A percentile compares a stretch with the other conserved stretches of the same genome.
Evolutionary conservation across 2,329 filamentous ascomycete species (phyloP).

Genomic region (Purpureocillium lavendulum): DNA sequence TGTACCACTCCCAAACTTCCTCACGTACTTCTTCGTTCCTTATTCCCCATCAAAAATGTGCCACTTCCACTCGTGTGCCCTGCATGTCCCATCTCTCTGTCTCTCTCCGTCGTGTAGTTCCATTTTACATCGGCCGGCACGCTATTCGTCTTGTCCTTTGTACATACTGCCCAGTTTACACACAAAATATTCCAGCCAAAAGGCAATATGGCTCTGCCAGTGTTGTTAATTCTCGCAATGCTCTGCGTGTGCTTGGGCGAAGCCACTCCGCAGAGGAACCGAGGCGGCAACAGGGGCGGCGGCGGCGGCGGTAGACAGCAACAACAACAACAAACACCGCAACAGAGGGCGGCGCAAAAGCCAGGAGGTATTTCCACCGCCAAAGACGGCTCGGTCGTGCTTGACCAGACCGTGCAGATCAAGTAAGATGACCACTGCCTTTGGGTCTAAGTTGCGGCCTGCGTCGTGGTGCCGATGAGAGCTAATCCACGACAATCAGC

Average conservation of each 20-base stretch:
- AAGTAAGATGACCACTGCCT: slow-evolving; percentile 28
- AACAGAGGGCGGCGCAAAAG: slow-evolving; percentile 18
- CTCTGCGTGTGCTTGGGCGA: background rate
- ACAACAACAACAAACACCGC: slow-evolving; percentile 14
- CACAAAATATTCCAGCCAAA: background rate
- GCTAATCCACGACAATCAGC: slow-evolving; percentile 18
- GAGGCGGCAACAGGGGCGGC: background rate
- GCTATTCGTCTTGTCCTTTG: background rate
- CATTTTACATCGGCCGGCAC: slow-evolving; percentile 1
- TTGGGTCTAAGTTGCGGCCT: too few species aligned
- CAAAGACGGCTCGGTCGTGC: slow-evolving; percentile 45
- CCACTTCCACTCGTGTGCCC: too few species aligned
- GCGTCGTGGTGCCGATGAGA: too few species aligned
- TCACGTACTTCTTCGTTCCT: too few species aligned
- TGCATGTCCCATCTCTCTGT: background rate
- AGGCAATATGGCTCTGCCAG: background rate
- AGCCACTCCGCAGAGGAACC: slow-evolving; percentile 4
- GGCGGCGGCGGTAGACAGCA: too few species aligned
- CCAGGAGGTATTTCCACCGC: slow-evolving; percentile 30
- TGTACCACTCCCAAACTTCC: background rate
- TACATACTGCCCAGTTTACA: background rate
- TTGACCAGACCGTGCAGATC: slow-evolving; percentile 45
- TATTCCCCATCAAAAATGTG: background rate
- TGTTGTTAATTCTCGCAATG: background rate
- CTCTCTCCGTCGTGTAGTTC: background rate